Evolutionary conservation across 495 filamentous ascomycete species (phyloP).

Genomic region (Aspergillus taichungensis): DNA sequence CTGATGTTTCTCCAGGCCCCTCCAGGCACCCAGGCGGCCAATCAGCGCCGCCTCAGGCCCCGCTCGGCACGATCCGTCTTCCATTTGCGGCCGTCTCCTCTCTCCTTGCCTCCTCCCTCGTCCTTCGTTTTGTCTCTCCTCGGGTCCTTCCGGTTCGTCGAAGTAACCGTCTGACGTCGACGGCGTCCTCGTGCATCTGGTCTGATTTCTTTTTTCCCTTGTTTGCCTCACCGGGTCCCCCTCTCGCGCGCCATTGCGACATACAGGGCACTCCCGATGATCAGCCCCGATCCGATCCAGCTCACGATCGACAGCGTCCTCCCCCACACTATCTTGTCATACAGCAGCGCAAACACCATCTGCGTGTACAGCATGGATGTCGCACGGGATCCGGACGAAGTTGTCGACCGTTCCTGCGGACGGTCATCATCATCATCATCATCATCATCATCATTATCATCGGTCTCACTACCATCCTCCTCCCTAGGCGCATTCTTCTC

Average conservation of each 20-base stretch:
- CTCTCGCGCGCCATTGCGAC: conserved; percentile 51
- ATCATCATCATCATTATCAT: too few relatives aligned
- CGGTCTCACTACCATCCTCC: conserved; percentile 2
- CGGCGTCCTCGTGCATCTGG: too few relatives aligned
- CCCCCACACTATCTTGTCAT: conserved; percentile 73
- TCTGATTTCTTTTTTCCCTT: too few relatives aligned
- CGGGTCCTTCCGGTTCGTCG: too few relatives aligned
- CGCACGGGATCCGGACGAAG: conserved; percentile 50
- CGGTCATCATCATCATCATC: background rate
- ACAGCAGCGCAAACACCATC: conserved; percentile 82
- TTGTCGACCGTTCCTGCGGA: conserved; percentile 8
- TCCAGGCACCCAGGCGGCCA: background rate
- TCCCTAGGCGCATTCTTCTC: conserved; percentile 15
- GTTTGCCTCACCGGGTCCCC: conserved; percentile 2
- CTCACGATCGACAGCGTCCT: conserved; percentile 56
- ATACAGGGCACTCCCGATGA: conserved; percentile 73
- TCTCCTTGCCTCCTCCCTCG: conserved; percentile 1
- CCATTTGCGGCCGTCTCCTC: background rate
- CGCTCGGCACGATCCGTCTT: too few relatives aligned
- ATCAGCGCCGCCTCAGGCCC: background rate
- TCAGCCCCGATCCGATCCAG: conserved; percentile 65
- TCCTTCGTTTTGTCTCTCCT: background rate
- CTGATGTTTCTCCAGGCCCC: too few relatives aligned
- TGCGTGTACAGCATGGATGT: conserved; percentile 88
- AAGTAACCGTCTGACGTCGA: too few relatives aligned